Percentiles rank a stretch among this genome's conserved stretches.
Evolutionary conservation across 2,329 filamentous ascomycete species (phyloP).

Genomic region (Ambrosiella xylebori): DNA sequence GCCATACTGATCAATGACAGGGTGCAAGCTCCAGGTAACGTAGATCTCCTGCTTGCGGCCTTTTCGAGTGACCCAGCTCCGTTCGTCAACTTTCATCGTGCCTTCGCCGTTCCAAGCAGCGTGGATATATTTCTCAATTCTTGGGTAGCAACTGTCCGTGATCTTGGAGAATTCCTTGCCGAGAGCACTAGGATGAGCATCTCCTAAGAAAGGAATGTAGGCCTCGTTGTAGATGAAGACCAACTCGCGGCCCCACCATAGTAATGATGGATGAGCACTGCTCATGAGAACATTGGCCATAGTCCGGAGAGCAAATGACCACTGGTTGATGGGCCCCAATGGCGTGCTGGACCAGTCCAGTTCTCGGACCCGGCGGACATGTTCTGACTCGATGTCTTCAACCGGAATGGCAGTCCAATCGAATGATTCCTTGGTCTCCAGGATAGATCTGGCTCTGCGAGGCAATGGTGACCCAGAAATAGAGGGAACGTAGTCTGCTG

Average conservation of each 20-base stretch:
- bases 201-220: conserved; percentile 52
- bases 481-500: background rate
- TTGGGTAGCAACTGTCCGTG: conserved; percentile 61
- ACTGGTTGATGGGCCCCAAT: conserved; percentile 58
- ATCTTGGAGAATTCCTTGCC: conserved; percentile 50
- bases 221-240: conserved; percentile 58
- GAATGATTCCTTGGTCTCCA: conserved; percentile 27
- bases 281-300: conserved; percentile 76
- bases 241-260: conserved; percentile 63
- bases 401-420: conserved; percentile 65
- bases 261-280: conserved; percentile 54
- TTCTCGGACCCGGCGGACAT: conserved; percentile 56
- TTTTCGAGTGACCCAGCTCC: conserved; percentile 52
- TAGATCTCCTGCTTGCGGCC: conserved; percentile 63
- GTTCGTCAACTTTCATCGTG: conserved; percentile 72
- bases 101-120: conserved; percentile 55
- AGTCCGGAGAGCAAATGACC: conserved; percentile 52
- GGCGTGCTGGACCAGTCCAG: conserved; percentile 57
- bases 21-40: conserved; percentile 70
- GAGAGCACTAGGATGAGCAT: conserved; percentile 64
- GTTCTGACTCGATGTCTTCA: conserved; percentile 44
- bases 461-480: background rate
- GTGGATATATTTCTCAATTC: conserved; percentile 50
- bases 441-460: background rate
- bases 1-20: conserved; percentile 57